These are phyloP conservation scores for Fusarium continuum DNA, from an alignment of 2,329 filamentous ascomycete species.

Conservation along the genomic window DNA sequence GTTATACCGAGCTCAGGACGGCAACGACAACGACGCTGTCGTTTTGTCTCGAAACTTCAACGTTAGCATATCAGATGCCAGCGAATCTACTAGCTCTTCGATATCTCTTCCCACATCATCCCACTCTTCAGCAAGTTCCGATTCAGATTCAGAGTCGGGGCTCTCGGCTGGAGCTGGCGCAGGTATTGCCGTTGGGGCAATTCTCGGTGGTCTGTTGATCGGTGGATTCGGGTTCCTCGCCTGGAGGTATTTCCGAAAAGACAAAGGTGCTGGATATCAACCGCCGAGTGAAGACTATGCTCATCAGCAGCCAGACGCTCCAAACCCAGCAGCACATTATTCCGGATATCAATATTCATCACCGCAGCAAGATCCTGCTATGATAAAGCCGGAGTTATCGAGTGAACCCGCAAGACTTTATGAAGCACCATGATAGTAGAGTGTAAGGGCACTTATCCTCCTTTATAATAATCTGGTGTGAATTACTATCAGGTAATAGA, in stretches of 20 bases:
- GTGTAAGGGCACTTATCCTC: too few species aligned
- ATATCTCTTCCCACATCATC: not conserved
- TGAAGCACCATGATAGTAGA: constrained; percentile 2
- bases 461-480: too few species aligned
- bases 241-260: constrained; percentile 4
- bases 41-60: constrained; percentile 10
- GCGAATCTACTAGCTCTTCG: not conserved
- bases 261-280: not conserved
- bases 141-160: not conserved
- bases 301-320: not conserved
- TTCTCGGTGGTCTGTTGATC: not conserved
- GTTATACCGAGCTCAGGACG: not conserved
- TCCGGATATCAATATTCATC: not conserved
- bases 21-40: not conserved
- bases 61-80: not conserved
- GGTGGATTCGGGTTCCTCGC: not conserved
- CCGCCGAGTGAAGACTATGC: not conserved
- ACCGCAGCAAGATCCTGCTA: not conserved
- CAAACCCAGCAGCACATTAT: not conserved
- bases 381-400: not conserved
- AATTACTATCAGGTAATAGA: too few species aligned
- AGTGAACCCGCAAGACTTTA: not conserved
- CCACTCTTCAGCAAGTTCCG: not conserved
- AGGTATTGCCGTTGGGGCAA: constrained; percentile 9
- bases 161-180: not conserved